Conservation (phyloP, 331 rosid genomes). For the Acacia concinna region DNA sequence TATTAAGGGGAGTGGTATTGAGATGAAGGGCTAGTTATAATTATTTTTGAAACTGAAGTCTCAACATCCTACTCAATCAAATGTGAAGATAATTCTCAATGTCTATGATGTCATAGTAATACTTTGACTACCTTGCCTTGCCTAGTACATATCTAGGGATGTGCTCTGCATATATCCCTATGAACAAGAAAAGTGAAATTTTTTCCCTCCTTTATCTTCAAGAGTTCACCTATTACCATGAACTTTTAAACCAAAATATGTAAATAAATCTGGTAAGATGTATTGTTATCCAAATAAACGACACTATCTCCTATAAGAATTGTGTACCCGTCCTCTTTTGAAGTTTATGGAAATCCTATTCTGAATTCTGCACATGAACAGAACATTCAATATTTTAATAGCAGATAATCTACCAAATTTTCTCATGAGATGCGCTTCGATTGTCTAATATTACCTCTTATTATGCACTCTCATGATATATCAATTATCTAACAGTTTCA, state of each 20-base stretch:
- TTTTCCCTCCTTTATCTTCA: background rate
- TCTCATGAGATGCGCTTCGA: background rate
- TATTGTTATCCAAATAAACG: background rate
- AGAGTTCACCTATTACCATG: constrained; percentile 1
- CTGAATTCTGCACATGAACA: background rate
- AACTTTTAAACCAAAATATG: background rate
- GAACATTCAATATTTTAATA: constrained; percentile 1
- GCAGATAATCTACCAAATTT: background rate
- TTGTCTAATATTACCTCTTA: background rate
- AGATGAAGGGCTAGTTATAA: background rate
- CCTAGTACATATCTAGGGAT: constrained; percentile 4
- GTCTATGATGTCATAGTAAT: background rate
- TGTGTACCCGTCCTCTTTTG: background rate
- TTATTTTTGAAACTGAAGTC: background rate
- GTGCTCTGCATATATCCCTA: background rate
- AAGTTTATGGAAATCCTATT: background rate
- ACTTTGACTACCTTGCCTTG: background rate
- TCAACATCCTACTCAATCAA: constrained; percentile 1
- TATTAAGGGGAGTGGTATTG: background rate
- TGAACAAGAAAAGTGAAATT: background rate
- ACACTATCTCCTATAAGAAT: background rate
- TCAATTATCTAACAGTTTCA: constrained; percentile 22
- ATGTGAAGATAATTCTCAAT: constrained; percentile 2
- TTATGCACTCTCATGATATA: background rate
- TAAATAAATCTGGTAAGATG: constrained; percentile 1